phyloP scores from a whole-genome alignment of 2,329 filamentous ascomycete genomes.

The Xylariaceae sp. region DNA sequence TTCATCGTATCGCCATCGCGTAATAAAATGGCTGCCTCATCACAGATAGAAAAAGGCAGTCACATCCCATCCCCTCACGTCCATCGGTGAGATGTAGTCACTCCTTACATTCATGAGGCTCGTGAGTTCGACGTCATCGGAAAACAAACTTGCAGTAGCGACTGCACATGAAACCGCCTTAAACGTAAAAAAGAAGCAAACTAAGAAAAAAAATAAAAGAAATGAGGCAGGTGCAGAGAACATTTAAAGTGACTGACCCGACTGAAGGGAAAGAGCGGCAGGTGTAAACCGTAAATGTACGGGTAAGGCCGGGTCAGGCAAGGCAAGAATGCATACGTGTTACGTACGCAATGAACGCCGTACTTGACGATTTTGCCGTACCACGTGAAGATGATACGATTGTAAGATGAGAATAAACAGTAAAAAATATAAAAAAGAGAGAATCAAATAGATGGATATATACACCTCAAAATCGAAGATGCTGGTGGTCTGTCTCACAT shows the following conservation, averaged over 20 bases:
- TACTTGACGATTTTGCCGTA: too few species aligned
- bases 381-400: too few species aligned
- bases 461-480: not conserved
- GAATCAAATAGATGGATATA: not conserved
- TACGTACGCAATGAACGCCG: too few species aligned
- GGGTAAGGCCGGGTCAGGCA: too few species aligned
- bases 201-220: slow-evolving; percentile 13
- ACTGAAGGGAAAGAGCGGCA: slow-evolving; percentile 1
- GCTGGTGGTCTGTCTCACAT: slow-evolving; percentile 27
- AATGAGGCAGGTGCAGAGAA: not conserved
- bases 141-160: not conserved
- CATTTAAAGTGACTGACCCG: slow-evolving; percentile 2
- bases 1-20: too few species aligned
- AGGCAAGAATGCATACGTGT: too few species aligned
- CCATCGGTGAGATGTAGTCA: not conserved
- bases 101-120: not conserved
- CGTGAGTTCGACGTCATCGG: too few species aligned
- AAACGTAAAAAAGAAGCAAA: not conserved
- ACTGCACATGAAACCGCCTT: not conserved
- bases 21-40: too few species aligned
- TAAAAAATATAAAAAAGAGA: too few species aligned
- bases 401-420: too few species aligned
- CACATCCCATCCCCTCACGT: not conserved
- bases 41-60: not conserved
- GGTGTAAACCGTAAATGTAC: slow-evolving; percentile 3